Percentiles rank a stretch among this genome's conserved stretches.
phyloP scores from a whole-genome alignment of 1,139 yeast genomes.

The Kodamaea sp. region DNA sequence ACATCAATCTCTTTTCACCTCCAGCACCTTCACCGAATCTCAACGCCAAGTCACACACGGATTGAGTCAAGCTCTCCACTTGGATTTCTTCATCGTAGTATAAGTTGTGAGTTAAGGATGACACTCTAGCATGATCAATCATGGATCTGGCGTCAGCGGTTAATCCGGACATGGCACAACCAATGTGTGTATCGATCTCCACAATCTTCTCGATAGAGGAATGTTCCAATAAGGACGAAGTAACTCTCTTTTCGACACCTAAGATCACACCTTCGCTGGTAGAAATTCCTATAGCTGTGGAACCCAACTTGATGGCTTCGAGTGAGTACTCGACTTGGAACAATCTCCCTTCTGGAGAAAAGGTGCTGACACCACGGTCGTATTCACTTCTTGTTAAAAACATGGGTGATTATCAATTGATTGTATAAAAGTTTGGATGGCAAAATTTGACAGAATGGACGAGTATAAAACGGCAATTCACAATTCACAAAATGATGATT shows the following conservation, averaged over 20 bases:
- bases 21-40: conserved; percentile 98
- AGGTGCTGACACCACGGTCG: conserved; percentile 97
- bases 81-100: conserved; percentile 91
- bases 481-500: too few relatives aligned
- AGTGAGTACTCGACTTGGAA: conserved; percentile 98
- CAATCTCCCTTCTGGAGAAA: conserved; percentile 97
- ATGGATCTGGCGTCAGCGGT: conserved; percentile 98
- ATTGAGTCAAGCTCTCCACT: conserved; percentile 92
- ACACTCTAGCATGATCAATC: conserved; percentile 97
- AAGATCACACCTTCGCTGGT: conserved; percentile 96
- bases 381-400: conserved; percentile 98
- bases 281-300: conserved; percentile 96
- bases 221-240: conserved; percentile 87
- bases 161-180: conserved; percentile 98
- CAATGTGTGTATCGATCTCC: conserved; percentile 91
- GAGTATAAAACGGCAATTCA: too few relatives aligned
- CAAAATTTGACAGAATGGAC: too few relatives aligned
- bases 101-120: conserved; percentile 84
- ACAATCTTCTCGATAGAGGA: conserved; percentile 95
- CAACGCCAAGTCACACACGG: conserved; percentile 94
- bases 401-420: conserved; percentile 48
- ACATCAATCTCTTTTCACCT: conserved; percentile 96
- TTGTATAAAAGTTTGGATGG: too few relatives aligned
- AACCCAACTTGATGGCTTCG: conserved; percentile 95
- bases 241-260: conserved; percentile 96